A percentile compares a stretch with the other conserved stretches of the same genome.
Evolutionary conservation across 495 filamentous ascomycete genomes (phyloP).

Genomic region (Recurvomyces mirabilis): DNA sequence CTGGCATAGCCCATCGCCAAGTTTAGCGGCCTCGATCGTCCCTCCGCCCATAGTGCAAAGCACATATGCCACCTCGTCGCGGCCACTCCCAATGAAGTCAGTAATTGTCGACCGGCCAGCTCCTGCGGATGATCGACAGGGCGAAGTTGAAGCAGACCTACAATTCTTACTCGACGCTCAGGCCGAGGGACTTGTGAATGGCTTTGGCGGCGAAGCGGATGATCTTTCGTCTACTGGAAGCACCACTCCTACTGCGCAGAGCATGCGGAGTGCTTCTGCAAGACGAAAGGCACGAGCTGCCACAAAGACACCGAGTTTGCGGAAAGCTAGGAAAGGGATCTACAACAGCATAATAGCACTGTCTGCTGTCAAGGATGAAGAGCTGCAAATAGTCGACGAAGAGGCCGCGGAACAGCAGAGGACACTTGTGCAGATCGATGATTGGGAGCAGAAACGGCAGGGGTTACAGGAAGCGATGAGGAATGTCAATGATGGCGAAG

Average conservation of each 20-base stretch:
- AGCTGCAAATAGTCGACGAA: slow-evolving; percentile 47
- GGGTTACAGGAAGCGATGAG: slow-evolving; percentile 39
- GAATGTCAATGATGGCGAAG: slow-evolving; percentile 39
- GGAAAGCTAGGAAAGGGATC: slow-evolving; percentile 59
- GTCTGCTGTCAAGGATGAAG: slow-evolving; percentile 58
- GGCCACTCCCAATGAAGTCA: neutral
- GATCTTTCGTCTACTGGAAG: slow-evolving; percentile 39
- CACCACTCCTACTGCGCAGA: slow-evolving; percentile 37
- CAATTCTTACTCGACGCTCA: slow-evolving; percentile 79
- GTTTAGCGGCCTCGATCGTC: slow-evolving; percentile 16
- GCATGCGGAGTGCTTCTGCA: slow-evolving; percentile 23
- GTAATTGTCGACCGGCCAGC: slow-evolving; percentile 27
- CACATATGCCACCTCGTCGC: slow-evolving; percentile 8
- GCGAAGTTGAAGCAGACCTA: slow-evolving; percentile 59
- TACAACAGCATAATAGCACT: slow-evolving; percentile 59
- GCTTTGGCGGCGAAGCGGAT: slow-evolving; percentile 31
- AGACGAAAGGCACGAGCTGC: slow-evolving; percentile 35
- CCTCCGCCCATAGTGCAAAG: slow-evolving; percentile 23
- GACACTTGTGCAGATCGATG: slow-evolving; percentile 49
- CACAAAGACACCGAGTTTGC: slow-evolving; percentile 50
- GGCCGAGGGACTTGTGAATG: slow-evolving; percentile 56
- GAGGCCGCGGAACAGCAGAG: slow-evolving; percentile 48
- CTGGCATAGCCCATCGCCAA: slow-evolving; percentile 15
- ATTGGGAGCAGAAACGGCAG: slow-evolving; percentile 42
- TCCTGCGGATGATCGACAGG: slow-evolving; percentile 41